phyloP scores from a whole-genome alignment of 1,284 basidiomycete genomes.

The Microbotryum silenes-acaulis region DNA sequence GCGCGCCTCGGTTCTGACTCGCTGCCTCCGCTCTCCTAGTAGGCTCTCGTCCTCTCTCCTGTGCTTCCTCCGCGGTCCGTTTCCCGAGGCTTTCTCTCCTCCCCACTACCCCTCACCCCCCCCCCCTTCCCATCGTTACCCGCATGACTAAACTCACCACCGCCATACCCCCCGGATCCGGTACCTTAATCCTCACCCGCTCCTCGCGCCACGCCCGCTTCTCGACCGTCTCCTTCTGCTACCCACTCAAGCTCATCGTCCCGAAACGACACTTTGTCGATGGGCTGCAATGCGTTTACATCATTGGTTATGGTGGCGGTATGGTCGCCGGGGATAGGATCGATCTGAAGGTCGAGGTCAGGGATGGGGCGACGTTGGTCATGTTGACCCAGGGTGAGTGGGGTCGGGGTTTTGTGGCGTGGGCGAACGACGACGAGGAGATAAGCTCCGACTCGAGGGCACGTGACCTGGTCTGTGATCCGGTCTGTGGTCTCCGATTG shows the following conservation, averaged over 20 bases:
- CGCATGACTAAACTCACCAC: no score
- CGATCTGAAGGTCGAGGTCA: conserved; percentile 57
- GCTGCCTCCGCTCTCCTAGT: no score
- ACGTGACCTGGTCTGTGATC: neutral
- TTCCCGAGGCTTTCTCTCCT: no score
- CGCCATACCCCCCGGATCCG: neutral
- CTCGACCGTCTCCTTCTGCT: conserved; percentile 67
- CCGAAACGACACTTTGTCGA: conserved; percentile 38
- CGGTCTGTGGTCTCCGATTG: neutral
- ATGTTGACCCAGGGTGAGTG: conserved; percentile 68
- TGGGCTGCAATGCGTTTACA: conserved; percentile 63
- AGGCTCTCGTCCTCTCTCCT: no score
- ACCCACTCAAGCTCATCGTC: conserved; percentile 80
- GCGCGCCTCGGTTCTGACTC: no score
- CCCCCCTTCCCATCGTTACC: no score
- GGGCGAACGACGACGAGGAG: neutral
- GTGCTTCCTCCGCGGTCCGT: no score
- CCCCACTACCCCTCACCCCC: no score
- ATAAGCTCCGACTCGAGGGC: no score
- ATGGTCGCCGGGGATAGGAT: conserved; percentile 81
- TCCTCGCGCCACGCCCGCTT: conserved; percentile 43
- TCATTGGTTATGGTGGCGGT: conserved; percentile 86
- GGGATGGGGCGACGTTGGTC: conserved; percentile 52
- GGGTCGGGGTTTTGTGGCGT: neutral
- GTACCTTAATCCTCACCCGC: conserved; percentile 6